Evolutionary conservation across 306 rosid genomes (phyloP).

Genomic region (Corylus heterophylla): DNA sequence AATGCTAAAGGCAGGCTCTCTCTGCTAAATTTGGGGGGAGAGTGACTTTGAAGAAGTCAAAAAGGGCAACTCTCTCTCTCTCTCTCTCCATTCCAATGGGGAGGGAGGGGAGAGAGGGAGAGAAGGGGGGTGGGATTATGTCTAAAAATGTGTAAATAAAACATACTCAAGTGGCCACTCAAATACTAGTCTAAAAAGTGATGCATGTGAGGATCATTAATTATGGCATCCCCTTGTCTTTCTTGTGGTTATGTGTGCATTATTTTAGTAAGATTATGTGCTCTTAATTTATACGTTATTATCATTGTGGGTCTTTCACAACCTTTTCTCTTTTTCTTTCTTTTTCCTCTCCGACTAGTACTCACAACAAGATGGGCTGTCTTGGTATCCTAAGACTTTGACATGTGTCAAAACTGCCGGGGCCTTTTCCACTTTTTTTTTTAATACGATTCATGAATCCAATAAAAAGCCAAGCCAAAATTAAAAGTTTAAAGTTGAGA

Average conservation of each 20-base stretch:
- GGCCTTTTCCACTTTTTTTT: background rate
- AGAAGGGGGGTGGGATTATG: constrained; percentile 14
- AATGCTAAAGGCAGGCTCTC: constrained; percentile 17
- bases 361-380: constrained; percentile 28
- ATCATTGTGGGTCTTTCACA: constrained; percentile 4
- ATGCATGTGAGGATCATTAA: constrained; percentile 53
- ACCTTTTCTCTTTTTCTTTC: background rate
- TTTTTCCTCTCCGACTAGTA: constrained; percentile 21
- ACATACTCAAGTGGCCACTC: constrained; percentile 60
- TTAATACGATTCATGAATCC: no score
- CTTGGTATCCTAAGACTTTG: constrained; percentile 25
- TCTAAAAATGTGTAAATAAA: constrained; percentile 16
- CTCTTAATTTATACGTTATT: constrained; percentile 28
- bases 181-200: constrained; percentile 48
- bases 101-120: background rate
- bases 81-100: constrained; percentile 13
- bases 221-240: constrained; percentile 69
- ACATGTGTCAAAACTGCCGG: background rate
- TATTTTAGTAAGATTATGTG: constrained; percentile 22
- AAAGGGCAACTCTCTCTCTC: background rate
- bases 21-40: constrained; percentile 28
- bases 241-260: constrained; percentile 45
- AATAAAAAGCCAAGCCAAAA: no score
- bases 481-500: no score
- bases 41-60: constrained; percentile 40